These are phyloP conservation scores for Graphilbum ipis-grandicollis DNA, from an alignment of 2,329 filamentous ascomycete genomes.

Conservation along the genomic window DNA sequence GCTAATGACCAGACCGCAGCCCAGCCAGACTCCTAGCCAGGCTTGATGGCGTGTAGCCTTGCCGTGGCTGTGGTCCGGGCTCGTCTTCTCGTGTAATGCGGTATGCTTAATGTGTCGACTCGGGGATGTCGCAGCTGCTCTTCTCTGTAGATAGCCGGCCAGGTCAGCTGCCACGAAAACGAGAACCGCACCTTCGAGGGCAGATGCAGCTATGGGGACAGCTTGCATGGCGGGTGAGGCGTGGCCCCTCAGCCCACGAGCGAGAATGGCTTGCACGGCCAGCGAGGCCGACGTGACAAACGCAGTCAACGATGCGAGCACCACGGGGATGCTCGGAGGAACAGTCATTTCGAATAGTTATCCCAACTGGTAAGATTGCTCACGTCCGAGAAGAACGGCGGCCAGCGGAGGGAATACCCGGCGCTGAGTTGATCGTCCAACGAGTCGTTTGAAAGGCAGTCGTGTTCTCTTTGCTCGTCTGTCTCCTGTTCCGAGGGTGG, in stretches of 20 bases:
- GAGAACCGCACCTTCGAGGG: constrained; percentile 21
- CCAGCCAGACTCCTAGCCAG: constrained; percentile 23
- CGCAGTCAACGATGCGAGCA: constrained; percentile 19
- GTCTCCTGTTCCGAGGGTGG: too few relatives aligned
- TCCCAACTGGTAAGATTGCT: too few relatives aligned
- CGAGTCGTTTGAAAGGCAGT: too few relatives aligned
- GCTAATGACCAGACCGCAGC: constrained; percentile 21
- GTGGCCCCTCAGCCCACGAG: constrained; percentile 15
- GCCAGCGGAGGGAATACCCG: too few relatives aligned
- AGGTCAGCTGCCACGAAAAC: constrained; percentile 17
- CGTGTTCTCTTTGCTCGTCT: too few relatives aligned
- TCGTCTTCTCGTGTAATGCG: background rate
- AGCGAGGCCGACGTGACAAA: constrained; percentile 21
- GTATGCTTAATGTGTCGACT: background rate
- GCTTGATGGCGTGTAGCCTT: too few relatives aligned
- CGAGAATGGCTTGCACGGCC: constrained; percentile 22
- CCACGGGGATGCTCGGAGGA: constrained; percentile 16
- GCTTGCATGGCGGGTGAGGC: constrained; percentile 14
- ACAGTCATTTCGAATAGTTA: constrained; percentile 17
- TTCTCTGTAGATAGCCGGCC: constrained; percentile 13
- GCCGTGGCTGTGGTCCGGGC: too few relatives aligned
- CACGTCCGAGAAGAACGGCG: too few relatives aligned
- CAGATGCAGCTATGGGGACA: constrained; percentile 20
- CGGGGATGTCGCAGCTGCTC: constrained; percentile 10
- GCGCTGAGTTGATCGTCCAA: too few relatives aligned